Percentiles rank a stretch among this genome's conserved stretches.
Conservation (phyloP, 129 eudicot genomes). For the Smallanthus sonchifolius region DNA sequence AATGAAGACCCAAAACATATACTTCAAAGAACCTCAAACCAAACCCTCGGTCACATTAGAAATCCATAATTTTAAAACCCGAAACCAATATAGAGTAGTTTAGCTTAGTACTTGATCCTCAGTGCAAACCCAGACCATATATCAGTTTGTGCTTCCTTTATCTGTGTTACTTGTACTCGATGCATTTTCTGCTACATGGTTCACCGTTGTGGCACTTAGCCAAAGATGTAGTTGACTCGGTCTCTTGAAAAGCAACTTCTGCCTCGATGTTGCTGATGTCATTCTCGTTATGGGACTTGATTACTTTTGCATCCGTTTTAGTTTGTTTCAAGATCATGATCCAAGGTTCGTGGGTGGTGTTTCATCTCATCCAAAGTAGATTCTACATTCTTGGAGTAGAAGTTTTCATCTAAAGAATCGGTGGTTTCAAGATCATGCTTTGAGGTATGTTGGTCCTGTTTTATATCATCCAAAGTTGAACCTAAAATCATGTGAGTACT, state of each 20-base stretch:
- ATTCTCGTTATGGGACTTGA: not conserved
- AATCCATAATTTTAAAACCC: not conserved
- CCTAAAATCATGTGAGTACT: slow-evolving; percentile 4
- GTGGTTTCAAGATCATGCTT: slow-evolving; percentile 15
- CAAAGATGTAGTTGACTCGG: not conserved
- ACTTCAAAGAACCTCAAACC: slow-evolving; percentile 3
- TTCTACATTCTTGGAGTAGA: slow-evolving; percentile 11
- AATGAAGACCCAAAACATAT: slow-evolving; percentile 8
- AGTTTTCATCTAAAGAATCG: slow-evolving; percentile 28
- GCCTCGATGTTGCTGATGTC: not conserved
- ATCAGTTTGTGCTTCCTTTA: not conserved
- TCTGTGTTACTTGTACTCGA: slow-evolving; percentile 10
- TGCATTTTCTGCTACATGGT: slow-evolving; percentile 21
- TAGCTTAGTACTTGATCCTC: not conserved
- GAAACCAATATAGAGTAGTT: not conserved
- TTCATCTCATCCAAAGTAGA: slow-evolving; percentile 28
- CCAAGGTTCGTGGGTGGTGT: slow-evolving; percentile 9
- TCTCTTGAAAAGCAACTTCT: not conserved
- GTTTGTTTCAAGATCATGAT: slow-evolving; percentile 19
- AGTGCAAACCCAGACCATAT: not conserved
- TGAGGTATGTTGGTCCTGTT: slow-evolving; percentile 2
- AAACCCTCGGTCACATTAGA: not conserved
- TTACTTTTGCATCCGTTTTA: not conserved
- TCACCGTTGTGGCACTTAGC: not conserved
- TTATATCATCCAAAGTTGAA: not conserved